Percentiles rank a stretch among this genome's conserved stretches.
phyloP scores from a whole-genome alignment of 306 rosid genomes.

The Cucurbita maxima region DNA sequence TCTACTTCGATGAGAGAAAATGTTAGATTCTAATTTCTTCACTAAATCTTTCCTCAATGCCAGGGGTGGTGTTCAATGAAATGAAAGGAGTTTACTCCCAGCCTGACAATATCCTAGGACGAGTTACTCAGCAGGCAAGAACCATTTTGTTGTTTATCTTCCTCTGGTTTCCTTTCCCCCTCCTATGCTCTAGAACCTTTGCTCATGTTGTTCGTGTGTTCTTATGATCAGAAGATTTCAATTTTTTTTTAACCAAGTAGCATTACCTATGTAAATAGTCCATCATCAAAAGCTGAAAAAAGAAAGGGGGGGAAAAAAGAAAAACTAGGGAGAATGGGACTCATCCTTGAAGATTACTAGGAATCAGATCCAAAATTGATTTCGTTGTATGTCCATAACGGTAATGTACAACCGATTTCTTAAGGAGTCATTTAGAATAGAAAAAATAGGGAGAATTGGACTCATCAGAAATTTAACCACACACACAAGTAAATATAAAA shows the following conservation, averaged over 20 bases:
- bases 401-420: neutral
- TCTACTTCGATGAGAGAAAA: neutral
- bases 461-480: neutral
- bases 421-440: neutral
- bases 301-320: no score
- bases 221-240: neutral
- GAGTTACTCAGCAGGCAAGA: slow-evolving; percentile 83
- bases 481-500: neutral
- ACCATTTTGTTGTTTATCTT: neutral
- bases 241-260: neutral
- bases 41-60: slow-evolving; percentile 13
- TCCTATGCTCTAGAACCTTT: neutral
- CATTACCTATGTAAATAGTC: neutral
- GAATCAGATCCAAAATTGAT: neutral
- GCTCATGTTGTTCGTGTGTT: neutral
- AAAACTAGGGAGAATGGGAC: no score
- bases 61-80: slow-evolving; percentile 97
- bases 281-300: no score
- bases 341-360: neutral
- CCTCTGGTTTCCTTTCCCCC: neutral
- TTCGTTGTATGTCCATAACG: neutral
- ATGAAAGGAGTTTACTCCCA: slow-evolving; percentile 99
- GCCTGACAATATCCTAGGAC: slow-evolving; percentile 82
- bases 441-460: neutral
- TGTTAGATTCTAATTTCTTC: neutral